Percentiles rank a stretch among this genome's conserved stretches.
Evolutionary conservation across 2,329 filamentous ascomycete genomes (phyloP).

Genomic region (Fusarium sp.): DNA sequence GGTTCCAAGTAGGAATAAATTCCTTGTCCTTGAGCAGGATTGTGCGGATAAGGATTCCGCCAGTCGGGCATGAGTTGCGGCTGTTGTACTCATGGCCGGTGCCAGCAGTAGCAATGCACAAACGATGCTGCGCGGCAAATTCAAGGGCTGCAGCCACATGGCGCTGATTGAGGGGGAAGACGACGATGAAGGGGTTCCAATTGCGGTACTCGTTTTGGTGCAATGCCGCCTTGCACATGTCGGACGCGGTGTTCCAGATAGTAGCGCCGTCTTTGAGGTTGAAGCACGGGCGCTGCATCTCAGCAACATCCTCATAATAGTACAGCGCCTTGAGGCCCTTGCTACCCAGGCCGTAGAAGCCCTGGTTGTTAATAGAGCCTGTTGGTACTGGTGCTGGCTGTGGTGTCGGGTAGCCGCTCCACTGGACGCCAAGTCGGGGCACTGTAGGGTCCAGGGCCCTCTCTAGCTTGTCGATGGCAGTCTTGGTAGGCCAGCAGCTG

Average conservation of each 20-base stretch:
- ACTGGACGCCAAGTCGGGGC: neutral
- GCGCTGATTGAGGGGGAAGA: conserved; percentile 2
- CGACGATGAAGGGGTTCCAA: conserved; percentile 2
- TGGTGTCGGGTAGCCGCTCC: neutral
- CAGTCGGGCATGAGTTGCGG: conserved; percentile 5
- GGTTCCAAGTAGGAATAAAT: neutral
- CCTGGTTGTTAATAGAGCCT: neutral
- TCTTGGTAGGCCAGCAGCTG: conserved; percentile 4
- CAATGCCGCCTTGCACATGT: conserved; percentile 4
- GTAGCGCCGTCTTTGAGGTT: neutral
- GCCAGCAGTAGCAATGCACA: neutral
- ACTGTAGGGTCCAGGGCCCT: neutral
- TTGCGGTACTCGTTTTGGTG: conserved; percentile 5
- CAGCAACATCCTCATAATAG: neutral
- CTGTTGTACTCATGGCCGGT: conserved; percentile 13
- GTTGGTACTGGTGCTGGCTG: conserved; percentile 3
- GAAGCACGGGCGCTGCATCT: conserved; percentile 5
- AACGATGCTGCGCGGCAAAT: neutral
- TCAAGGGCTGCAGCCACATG: neutral
- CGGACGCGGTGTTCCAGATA: neutral
- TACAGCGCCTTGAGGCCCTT: neutral
- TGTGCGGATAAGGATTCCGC: conserved; percentile 5
- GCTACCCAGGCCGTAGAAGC: neutral
- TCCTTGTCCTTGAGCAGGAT: conserved; percentile 1
- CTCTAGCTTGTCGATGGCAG: neutral